Conservation (phyloP, 2,329 filamentous ascomycete species). For the Sporothrix sp. region DNA sequence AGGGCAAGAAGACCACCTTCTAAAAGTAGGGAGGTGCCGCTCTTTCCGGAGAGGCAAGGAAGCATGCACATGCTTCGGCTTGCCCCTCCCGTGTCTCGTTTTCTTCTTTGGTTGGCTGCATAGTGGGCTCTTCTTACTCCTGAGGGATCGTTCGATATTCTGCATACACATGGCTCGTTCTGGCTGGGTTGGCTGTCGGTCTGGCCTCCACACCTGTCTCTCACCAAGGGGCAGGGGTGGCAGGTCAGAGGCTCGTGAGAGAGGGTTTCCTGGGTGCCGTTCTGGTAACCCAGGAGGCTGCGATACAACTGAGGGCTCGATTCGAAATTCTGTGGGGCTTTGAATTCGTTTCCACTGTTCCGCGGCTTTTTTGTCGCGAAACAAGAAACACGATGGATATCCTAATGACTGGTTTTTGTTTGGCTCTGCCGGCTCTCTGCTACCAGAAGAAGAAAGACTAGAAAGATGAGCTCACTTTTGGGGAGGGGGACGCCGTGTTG, state of each 20-base stretch:
- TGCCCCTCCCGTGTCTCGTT: background rate
- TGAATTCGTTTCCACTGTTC: conserved; percentile 3
- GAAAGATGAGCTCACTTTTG: background rate
- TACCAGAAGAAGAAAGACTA: background rate
- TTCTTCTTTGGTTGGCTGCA: background rate
- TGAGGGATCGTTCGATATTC: conserved; percentile 30
- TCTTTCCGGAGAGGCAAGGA: background rate
- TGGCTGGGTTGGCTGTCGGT: conserved; percentile 50
- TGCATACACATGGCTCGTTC: conserved; percentile 24
- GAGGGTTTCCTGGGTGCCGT: conserved; percentile 1
- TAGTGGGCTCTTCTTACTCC: conserved; percentile 15
- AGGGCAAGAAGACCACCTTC: conserved; percentile 66
- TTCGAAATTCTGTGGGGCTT: conserved; percentile 16
- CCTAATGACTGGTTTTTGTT: conserved; percentile 13
- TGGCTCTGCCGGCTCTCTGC: background rate
- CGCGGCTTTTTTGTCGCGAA: background rate
- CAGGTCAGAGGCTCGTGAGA: conserved; percentile 6
- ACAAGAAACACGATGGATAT: conserved; percentile 7
- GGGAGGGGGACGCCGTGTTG: no score
- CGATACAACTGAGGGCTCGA: conserved; percentile 38
- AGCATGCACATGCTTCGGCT: background rate
- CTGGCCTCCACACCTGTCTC: no score
- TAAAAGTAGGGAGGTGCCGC: conserved; percentile 23
- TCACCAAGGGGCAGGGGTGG: no score
- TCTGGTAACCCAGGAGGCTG: conserved; percentile 22